A percentile compares a stretch with the other conserved stretches of the same genome.
These are phyloP conservation scores for Globisporangium lucens DNA, from an alignment of 352 stramenopile species.

Conservation along the genomic window DNA sequence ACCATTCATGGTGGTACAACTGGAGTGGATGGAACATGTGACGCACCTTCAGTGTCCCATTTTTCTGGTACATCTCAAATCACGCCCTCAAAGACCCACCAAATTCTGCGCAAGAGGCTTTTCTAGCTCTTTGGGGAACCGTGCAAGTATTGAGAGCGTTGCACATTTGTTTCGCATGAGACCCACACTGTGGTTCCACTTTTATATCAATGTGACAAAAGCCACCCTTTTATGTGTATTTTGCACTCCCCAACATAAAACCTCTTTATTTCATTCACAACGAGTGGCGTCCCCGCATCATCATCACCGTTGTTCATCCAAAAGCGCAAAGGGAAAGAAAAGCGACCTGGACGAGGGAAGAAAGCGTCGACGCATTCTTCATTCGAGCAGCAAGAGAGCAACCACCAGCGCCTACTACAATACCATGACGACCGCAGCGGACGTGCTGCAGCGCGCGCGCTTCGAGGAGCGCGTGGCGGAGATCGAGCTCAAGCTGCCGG, in stretches of 20 bases:
- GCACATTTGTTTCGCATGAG: too few relatives aligned
- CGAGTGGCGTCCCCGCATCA: not conserved
- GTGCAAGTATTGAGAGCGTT: too few relatives aligned
- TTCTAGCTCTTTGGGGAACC: not conserved
- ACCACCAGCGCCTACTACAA: not conserved
- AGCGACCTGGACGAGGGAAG: not conserved
- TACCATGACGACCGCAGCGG: slow-evolving; percentile 31
- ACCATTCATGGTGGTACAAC: not conserved
- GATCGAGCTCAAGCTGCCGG: slow-evolving; percentile 43
- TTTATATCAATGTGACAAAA: not conserved
- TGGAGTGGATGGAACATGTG: not conserved
- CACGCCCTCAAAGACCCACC: not conserved
- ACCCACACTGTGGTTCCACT: not conserved
- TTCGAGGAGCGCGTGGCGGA: slow-evolving; percentile 58
- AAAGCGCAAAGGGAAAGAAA: not conserved
- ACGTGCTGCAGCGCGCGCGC: slow-evolving; percentile 55
- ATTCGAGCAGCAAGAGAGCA: not conserved
- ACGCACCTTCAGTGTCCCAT: not conserved
- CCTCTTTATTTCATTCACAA: not conserved
- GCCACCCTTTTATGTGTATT: not conserved
- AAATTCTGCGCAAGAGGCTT: not conserved
- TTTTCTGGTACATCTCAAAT: not conserved
- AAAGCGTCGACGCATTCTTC: slow-evolving; percentile 1
- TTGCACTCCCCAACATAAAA: not conserved
- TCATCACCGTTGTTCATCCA: not conserved